These are phyloP conservation scores for Capsicum pubescens DNA, from an alignment of 257 asterid species.

Conservation along the genomic window DNA sequence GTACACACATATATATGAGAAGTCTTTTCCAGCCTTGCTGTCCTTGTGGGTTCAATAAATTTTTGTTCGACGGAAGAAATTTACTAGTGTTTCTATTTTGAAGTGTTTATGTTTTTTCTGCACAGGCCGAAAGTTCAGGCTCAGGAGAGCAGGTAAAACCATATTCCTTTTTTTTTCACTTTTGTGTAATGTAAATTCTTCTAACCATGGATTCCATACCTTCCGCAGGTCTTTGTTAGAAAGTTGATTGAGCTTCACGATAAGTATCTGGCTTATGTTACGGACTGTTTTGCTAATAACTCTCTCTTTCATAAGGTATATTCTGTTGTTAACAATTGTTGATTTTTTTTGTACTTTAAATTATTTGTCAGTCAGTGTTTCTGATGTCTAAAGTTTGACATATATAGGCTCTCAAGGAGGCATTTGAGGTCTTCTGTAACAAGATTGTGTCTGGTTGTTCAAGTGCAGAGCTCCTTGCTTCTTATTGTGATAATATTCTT, in stretches of 20 bases:
- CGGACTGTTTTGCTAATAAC: slow-evolving; percentile 33
- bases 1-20: background rate
- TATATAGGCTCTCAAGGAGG: slow-evolving; percentile 68
- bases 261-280: slow-evolving; percentile 38
- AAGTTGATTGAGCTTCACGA: slow-evolving; percentile 41
- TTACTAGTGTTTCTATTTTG: background rate
- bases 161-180: background rate
- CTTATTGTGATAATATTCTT: slow-evolving; percentile 72
- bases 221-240: slow-evolving; percentile 39
- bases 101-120: slow-evolving; percentile 29
- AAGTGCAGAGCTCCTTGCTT: slow-evolving; percentile 71
- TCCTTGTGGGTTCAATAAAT: background rate
- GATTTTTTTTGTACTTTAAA: background rate
- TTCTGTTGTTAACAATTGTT: background rate
- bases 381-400: slow-evolving; percentile 13
- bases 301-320: slow-evolving; percentile 41
- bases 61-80: background rate
- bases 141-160: slow-evolving; percentile 50
- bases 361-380: slow-evolving; percentile 16
- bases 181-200: background rate
- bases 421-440: slow-evolving; percentile 73
- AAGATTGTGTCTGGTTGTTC: slow-evolving; percentile 72
- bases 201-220: background rate
- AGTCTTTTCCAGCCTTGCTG: background rate
- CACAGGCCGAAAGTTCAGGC: slow-evolving; percentile 50